These are phyloP conservation scores for Pseudogymnoascus sp. DNA, from an alignment of 2,329 filamentous ascomycete species.

Conservation along the genomic window DNA sequence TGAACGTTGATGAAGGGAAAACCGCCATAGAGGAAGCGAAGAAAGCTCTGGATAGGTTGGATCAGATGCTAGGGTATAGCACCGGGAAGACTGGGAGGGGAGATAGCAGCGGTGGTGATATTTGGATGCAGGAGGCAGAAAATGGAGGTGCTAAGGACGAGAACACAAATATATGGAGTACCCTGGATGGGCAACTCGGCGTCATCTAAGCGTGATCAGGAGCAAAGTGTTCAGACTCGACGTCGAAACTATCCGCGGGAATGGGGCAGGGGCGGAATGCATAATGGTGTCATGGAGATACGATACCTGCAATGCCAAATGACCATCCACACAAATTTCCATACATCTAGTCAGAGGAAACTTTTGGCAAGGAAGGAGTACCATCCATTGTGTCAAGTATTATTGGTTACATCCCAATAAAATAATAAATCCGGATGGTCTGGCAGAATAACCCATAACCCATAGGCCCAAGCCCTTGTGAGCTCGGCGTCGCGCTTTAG, in stretches of 20 bases:
- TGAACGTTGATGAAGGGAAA: constrained; percentile 51
- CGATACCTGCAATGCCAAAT: background rate
- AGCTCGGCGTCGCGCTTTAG: background rate
- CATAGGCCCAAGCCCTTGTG: background rate
- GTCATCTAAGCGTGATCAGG: constrained; percentile 7
- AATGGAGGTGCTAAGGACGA: background rate
- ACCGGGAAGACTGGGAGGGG: background rate
- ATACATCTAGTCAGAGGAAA: background rate
- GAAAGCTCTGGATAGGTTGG: constrained; percentile 41
- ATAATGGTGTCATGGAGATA: background rate
- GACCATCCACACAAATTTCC: background rate
- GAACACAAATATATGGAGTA: constrained; percentile 23
- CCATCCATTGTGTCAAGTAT: background rate
- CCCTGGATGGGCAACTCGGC: constrained; percentile 25
- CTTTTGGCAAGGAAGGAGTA: background rate
- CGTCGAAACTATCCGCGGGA: background rate
- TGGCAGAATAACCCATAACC: background rate
- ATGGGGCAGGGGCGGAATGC: background rate
- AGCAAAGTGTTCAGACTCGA: background rate
- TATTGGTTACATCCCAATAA: background rate
- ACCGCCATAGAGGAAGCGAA: constrained; percentile 45
- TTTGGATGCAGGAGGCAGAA: constrained; percentile 6
- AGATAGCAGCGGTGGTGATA: background rate
- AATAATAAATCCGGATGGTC: background rate
- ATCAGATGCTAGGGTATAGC: background rate